Conservation (phyloP, 139 green algal genomes). For the Volvox africanus region DNA sequence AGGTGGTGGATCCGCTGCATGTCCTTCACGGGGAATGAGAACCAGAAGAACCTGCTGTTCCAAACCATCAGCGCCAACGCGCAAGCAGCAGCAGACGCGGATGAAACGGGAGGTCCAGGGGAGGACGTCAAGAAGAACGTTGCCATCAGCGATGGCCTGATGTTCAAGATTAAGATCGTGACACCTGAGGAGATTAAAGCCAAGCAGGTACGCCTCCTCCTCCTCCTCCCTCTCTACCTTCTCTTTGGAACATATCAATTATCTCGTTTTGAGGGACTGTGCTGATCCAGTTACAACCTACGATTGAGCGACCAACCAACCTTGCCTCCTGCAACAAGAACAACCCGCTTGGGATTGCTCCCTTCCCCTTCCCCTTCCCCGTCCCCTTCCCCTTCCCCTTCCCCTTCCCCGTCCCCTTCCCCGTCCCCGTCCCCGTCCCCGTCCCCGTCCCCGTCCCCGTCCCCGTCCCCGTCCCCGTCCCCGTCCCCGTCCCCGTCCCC, state of each 20-base stretch:
- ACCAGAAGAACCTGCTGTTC: constrained; percentile 48
- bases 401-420: too few species aligned
- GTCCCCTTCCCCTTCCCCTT: neutral
- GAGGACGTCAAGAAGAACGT: neutral
- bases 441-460: neutral
- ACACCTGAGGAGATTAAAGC: constrained; percentile 28
- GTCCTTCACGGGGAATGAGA: constrained; percentile 34
- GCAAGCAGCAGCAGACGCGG: neutral
- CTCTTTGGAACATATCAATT: too few species aligned
- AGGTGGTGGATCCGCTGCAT: constrained; percentile 48
- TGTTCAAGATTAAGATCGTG: constrained; percentile 46
- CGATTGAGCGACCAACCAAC: too few species aligned
- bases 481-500: neutral
- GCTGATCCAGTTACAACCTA: too few species aligned
- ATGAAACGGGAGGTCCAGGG: neutral
- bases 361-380: too few species aligned
- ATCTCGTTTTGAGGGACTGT: too few species aligned
- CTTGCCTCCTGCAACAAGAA: too few species aligned
- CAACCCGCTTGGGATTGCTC: too few species aligned
- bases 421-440: neutral
- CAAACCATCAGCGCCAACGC: constrained; percentile 14
- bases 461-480: too few species aligned
- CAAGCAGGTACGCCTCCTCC: neutral
- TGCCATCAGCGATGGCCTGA: constrained; percentile 34
- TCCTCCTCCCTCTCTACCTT: too few species aligned